phyloP scores from a whole-genome alignment of 1,284 basidiomycete genomes.

The Polyporus tsugae region DNA sequence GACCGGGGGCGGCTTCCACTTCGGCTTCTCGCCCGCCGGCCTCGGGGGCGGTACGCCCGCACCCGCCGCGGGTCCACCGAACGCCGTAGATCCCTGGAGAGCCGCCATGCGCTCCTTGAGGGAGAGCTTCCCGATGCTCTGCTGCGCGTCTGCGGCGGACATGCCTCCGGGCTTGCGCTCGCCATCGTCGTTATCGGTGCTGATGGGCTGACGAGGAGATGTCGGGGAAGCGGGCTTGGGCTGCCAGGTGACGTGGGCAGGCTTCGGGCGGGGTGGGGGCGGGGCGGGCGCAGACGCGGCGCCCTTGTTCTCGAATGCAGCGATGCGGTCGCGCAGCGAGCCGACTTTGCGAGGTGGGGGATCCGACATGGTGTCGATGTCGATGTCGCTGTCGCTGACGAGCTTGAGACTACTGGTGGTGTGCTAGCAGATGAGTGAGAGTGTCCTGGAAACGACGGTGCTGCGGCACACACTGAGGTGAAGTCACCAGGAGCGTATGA shows the following conservation, averaged over 20 bases:
- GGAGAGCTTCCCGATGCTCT: constrained; percentile 79
- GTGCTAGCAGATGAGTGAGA: neutral
- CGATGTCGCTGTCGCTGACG: neutral
- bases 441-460: constrained; percentile 2
- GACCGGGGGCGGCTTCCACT: constrained; percentile 79
- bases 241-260: constrained; percentile 71
- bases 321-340: constrained; percentile 84
- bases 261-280: constrained; percentile 75
- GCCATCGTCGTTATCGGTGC: constrained; percentile 29
- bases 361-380: constrained; percentile 51
- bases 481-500: neutral
- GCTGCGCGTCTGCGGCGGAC: constrained; percentile 86
- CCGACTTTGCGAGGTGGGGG: constrained; percentile 66
- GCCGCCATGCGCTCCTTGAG: constrained; percentile 94
- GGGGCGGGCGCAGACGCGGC: constrained; percentile 52
- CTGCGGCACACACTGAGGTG: neutral
- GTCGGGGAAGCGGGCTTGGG: constrained; percentile 63
- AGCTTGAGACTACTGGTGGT: neutral
- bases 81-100: constrained; percentile 80
- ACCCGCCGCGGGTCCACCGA: constrained; percentile 53
- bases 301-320: constrained; percentile 76
- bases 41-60: constrained; percentile 60
- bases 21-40: constrained; percentile 74
- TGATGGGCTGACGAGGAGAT: constrained; percentile 42
- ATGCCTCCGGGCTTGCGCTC: constrained; percentile 53